A percentile compares a stretch with the other conserved stretches of the same genome.
These are phyloP conservation scores for Sonneratia alba DNA, from an alignment of 345 rosid species.

Conservation along the genomic window DNA sequence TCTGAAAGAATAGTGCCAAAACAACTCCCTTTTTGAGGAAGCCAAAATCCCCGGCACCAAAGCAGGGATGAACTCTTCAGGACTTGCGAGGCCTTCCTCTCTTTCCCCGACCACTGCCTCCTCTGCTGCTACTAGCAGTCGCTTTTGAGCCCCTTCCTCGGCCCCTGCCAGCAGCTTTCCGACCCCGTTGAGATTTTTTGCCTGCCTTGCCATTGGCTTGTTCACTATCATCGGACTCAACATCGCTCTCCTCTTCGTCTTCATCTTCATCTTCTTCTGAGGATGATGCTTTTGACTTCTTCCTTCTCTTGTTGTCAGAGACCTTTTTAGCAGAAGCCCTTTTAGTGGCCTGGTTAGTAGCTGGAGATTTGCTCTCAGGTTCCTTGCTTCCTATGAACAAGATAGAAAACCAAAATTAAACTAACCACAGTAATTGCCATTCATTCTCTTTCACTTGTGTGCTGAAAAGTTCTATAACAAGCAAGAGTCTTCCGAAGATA, in stretches of 20 bases:
- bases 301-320: slow-evolving; percentile 42
- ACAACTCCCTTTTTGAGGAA: not conserved
- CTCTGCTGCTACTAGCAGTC: slow-evolving; percentile 23
- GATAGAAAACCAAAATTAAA: slow-evolving; percentile 9
- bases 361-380: slow-evolving; percentile 29
- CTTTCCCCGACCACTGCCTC: slow-evolving; percentile 39
- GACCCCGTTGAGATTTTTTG: slow-evolving; percentile 37
- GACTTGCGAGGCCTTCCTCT: slow-evolving; percentile 77
- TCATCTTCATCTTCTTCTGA: slow-evolving; percentile 59
- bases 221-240: slow-evolving; percentile 40
- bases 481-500: not conserved
- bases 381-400: slow-evolving; percentile 34
- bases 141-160: slow-evolving; percentile 34
- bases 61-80: slow-evolving; percentile 9
- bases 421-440: not conserved
- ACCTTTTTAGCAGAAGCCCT: slow-evolving; percentile 32
- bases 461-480: not conserved
- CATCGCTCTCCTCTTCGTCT: slow-evolving; percentile 39
- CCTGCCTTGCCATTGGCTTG: slow-evolving; percentile 35
- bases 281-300: slow-evolving; percentile 51
- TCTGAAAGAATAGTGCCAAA: slow-evolving; percentile 9
- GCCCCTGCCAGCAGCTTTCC: slow-evolving; percentile 34
- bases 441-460: not conserved
- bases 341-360: slow-evolving; percentile 28
- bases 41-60: slow-evolving; percentile 7